phyloP scores from a whole-genome alignment of 192 early-diverging fungal species.

The Obelidium mucronatum region DNA sequence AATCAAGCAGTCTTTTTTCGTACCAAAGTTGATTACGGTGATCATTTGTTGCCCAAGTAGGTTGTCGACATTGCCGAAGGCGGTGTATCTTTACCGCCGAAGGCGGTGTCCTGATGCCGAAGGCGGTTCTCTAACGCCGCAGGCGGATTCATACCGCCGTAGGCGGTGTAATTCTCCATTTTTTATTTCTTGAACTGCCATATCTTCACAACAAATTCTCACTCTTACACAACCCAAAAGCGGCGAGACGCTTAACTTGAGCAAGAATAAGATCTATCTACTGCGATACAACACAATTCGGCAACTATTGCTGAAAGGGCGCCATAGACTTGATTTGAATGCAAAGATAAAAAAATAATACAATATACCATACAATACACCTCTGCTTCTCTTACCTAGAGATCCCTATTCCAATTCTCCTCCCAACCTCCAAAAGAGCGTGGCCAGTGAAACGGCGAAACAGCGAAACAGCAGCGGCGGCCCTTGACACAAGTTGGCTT shows the following conservation, averaged over 20 bases:
- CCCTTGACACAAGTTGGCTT: too few species aligned
- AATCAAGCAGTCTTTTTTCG: constrained; percentile 70
- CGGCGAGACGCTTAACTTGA: constrained; percentile 45
- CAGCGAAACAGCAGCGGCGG: too few species aligned
- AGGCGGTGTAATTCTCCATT: background rate
- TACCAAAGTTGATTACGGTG: constrained; percentile 58
- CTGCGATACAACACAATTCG: constrained; percentile 59
- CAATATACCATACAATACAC: too few species aligned
- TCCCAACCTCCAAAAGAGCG: too few species aligned
- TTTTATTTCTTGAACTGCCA: too few species aligned
- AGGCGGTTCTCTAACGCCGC: too few species aligned
- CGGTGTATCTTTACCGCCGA: background rate
- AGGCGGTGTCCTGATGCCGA: background rate
- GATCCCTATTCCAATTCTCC: too few species aligned
- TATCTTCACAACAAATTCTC: too few species aligned
- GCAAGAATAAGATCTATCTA: constrained; percentile 58
- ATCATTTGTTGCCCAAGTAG: constrained; percentile 50
- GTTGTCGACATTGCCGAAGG: background rate
- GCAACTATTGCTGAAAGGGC: constrained; percentile 47
- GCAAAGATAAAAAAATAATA: background rate
- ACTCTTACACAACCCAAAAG: background rate
- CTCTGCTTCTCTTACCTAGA: too few species aligned
- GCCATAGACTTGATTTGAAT: constrained; percentile 62
- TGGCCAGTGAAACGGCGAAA: too few species aligned
- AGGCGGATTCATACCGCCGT: background rate